phyloP scores from a whole-genome alignment of 306 rosid genomes.

The Cucumis melo region DNA sequence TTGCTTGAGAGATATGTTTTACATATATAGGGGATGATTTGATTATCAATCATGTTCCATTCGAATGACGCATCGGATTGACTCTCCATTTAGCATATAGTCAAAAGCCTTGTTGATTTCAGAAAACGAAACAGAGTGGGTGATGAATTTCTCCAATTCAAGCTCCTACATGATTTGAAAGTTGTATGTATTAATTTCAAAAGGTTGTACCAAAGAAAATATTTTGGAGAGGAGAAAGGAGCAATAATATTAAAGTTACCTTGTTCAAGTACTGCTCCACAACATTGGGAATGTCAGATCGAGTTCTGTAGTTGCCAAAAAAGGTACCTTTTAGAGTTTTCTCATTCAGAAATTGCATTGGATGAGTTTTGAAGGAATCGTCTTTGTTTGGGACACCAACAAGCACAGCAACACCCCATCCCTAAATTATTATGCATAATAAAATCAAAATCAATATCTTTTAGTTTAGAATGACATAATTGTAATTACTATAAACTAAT shows the following conservation, averaged over 20 bases:
- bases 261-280: conserved; percentile 66
- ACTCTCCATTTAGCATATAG: conserved; percentile 53
- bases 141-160: conserved; percentile 67
- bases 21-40: too few relatives aligned
- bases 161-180: conserved; percentile 31
- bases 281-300: conserved; percentile 57
- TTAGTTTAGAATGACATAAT: too few relatives aligned
- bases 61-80: conserved; percentile 20
- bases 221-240: too few relatives aligned
- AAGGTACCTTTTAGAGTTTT: conserved; percentile 88
- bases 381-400: conserved; percentile 86
- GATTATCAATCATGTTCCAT: too few relatives aligned
- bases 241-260: conserved; percentile 1
- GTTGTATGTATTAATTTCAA: too few relatives aligned
- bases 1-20: too few relatives aligned
- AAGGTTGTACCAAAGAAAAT: too few relatives aligned
- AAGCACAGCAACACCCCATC: conserved; percentile 92
- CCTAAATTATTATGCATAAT: conserved; percentile 22
- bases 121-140: conserved; percentile 44
- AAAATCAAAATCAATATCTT: too few relatives aligned
- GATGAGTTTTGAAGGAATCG: conserved; percentile 71
- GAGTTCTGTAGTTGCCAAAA: conserved; percentile 83
- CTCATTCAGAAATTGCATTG: conserved; percentile 52
- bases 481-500: too few relatives aligned
- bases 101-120: conserved; percentile 79